Conservation (phyloP, 2,329 filamentous ascomycete genomes). For the Colletotrichum orbiculare region DNA sequence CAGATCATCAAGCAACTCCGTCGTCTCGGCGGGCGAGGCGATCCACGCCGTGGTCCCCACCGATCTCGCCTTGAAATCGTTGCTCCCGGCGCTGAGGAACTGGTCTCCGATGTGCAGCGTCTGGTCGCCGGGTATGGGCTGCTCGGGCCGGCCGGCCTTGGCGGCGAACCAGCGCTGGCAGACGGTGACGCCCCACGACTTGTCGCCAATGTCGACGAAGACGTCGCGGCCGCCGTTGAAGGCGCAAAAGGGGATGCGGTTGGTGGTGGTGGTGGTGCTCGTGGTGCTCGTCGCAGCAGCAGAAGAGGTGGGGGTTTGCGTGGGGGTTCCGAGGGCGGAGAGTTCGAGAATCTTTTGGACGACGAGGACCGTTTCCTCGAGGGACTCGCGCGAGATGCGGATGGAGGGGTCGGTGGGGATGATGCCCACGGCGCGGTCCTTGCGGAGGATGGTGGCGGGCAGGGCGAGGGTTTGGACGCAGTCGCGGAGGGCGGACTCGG, state of each 20-base stretch:
- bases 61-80: slow-evolving; percentile 94
- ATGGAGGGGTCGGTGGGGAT: slow-evolving; percentile 71
- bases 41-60: slow-evolving; percentile 98
- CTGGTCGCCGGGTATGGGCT: slow-evolving; percentile 73
- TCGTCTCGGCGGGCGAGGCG: slow-evolving; percentile 90
- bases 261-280: slow-evolving; percentile 59
- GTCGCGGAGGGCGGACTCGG: slow-evolving; percentile 84
- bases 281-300: slow-evolving; percentile 54
- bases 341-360: slow-evolving; percentile 93
- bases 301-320: slow-evolving; percentile 33
- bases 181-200: slow-evolving; percentile 92
- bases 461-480: slow-evolving; percentile 84
- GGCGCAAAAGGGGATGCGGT: slow-evolving; percentile 86
- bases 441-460: slow-evolving; percentile 83
- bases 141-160: slow-evolving; percentile 58
- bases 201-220: slow-evolving; percentile 98
- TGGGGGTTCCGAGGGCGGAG: slow-evolving; percentile 60
- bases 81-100: slow-evolving; percentile 93
- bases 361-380: slow-evolving; percentile 95
- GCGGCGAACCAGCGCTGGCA: slow-evolving; percentile 88
- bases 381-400: slow-evolving; percentile 84
- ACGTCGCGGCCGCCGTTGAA: slow-evolving; percentile 99
- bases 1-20: slow-evolving; percentile 88
- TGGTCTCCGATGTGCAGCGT: slow-evolving; percentile 97
- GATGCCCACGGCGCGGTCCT: slow-evolving; percentile 87